Evolutionary conservation across 177 flowering plant species (phyloP).

Genomic region (Vitis hybrid): DNA sequence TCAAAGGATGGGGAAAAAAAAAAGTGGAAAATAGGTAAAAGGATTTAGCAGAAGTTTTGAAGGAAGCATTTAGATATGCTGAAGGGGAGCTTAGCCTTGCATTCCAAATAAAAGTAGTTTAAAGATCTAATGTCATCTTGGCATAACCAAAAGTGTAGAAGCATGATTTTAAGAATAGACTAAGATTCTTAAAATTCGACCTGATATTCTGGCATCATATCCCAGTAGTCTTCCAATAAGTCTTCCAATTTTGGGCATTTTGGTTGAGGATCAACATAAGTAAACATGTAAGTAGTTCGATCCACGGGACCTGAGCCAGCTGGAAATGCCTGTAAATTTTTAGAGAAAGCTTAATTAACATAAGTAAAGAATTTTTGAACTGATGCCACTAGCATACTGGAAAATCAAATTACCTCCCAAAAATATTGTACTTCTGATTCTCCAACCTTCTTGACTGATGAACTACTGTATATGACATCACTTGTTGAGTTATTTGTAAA

Average conservation of each 20-base stretch:
- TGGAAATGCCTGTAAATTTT: conserved; percentile 85
- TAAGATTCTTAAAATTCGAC: conserved; percentile 27
- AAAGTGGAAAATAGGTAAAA: too few relatives aligned
- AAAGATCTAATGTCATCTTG: too few relatives aligned
- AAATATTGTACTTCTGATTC: conserved; percentile 66
- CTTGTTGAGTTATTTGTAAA: conserved; percentile 68
- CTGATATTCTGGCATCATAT: conserved; percentile 91
- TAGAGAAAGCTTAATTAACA: not conserved
- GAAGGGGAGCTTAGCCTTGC: too few relatives aligned
- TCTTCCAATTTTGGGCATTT: conserved; percentile 81
- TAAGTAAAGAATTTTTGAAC: not conserved
- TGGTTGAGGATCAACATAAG: conserved; percentile 78
- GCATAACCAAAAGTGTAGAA: not conserved
- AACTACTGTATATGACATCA: conserved; percentile 86
- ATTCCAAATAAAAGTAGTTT: not conserved
- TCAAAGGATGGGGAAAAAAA: too few relatives aligned
- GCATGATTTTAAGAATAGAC: not conserved
- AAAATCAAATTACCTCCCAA: conserved; percentile 76
- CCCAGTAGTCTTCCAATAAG: conserved; percentile 87
- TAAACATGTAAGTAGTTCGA: conserved; percentile 96
- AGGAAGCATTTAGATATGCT: too few relatives aligned
- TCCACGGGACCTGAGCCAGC: conserved; percentile 91
- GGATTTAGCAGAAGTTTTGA: too few relatives aligned
- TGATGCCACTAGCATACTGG: not conserved
- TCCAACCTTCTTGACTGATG: conserved; percentile 62